Percentiles rank a stretch among this genome's conserved stretches.
phyloP scores from a whole-genome alignment of 2,329 filamentous ascomycete genomes.

The Talaromyces sp. region DNA sequence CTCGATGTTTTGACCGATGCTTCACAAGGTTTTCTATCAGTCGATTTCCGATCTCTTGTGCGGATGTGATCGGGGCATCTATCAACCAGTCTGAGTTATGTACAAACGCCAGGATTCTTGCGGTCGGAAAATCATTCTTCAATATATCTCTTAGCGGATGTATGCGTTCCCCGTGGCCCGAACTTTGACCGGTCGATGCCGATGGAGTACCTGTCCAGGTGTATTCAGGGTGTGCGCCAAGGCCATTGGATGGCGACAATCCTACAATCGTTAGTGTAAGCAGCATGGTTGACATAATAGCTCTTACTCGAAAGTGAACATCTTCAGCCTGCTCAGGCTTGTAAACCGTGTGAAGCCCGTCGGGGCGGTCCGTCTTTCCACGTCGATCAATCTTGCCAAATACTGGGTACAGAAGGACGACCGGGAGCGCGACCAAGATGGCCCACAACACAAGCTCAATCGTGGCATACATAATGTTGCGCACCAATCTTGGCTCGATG shows the following conservation, averaged over 20 bases:
- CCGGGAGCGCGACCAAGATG: neutral
- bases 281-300: neutral
- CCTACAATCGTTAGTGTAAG: neutral
- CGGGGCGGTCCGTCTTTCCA: conserved; percentile 1
- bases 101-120: conserved; percentile 3
- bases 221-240: conserved; percentile 2
- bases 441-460: neutral
- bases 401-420: neutral
- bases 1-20: neutral
- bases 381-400: conserved; percentile 2
- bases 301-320: conserved; percentile 5
- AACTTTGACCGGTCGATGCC: neutral
- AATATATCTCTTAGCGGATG: conserved; percentile 3
- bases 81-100: conserved; percentile 5
- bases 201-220: conserved; percentile 2
- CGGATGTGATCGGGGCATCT: conserved; percentile 1
- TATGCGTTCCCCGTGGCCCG: neutral
- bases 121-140: conserved; percentile 1
- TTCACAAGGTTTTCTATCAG: neutral
- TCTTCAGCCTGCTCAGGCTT: conserved; percentile 1
- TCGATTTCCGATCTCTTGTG: conserved; percentile 1
- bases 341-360: neutral
- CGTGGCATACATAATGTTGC: neutral
- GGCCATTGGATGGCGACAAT: conserved; percentile 3
- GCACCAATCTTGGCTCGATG: neutral